phyloP scores from a whole-genome alignment of 192 early-diverging fungal genomes.

The Lobosporangium transversale region DNA sequence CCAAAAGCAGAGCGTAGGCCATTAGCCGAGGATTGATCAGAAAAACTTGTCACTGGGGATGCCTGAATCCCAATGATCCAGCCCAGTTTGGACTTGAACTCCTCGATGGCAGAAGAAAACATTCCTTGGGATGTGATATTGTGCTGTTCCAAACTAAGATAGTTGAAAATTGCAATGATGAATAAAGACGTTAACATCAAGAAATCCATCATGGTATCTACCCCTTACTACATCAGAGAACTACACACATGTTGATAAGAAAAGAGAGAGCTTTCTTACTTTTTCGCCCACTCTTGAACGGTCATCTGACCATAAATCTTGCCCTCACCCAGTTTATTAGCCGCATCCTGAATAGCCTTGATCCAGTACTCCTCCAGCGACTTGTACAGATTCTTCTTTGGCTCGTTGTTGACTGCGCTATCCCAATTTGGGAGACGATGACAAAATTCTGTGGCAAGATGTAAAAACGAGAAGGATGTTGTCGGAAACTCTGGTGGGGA shows the following conservation, averaged over 20 bases:
- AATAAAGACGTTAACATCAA: neutral
- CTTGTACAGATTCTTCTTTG: conserved; percentile 71
- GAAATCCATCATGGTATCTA: neutral
- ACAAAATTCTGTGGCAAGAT: conserved; percentile 76
- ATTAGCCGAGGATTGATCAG: neutral
- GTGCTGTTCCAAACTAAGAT: conserved; percentile 68
- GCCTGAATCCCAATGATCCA: conserved; percentile 75
- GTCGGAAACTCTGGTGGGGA: conserved; percentile 83
- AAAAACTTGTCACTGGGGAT: conserved; percentile 1
- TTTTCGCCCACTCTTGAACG: conserved; percentile 87
- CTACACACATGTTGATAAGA: too few species aligned
- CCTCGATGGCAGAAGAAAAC: conserved; percentile 68
- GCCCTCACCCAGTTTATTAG: conserved; percentile 76
- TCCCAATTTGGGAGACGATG: conserved; percentile 87
- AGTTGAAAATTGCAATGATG: neutral
- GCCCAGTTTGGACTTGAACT: conserved; percentile 70
- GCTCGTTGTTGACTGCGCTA: conserved; percentile 72
- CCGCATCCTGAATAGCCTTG: conserved; percentile 77
- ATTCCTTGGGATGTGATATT: conserved; percentile 65
- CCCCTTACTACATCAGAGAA: too few species aligned
- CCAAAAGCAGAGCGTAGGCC: conserved; percentile 2
- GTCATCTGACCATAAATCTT: conserved; percentile 83
- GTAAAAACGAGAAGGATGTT: conserved; percentile 82
- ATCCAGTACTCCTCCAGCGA: conserved; percentile 81
- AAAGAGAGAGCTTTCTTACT: conserved; percentile 51